These are phyloP conservation scores for Lichtheimia hyalospora DNA, from an alignment of 371 early-diverging fungal genomes.

Conservation along the genomic window DNA sequence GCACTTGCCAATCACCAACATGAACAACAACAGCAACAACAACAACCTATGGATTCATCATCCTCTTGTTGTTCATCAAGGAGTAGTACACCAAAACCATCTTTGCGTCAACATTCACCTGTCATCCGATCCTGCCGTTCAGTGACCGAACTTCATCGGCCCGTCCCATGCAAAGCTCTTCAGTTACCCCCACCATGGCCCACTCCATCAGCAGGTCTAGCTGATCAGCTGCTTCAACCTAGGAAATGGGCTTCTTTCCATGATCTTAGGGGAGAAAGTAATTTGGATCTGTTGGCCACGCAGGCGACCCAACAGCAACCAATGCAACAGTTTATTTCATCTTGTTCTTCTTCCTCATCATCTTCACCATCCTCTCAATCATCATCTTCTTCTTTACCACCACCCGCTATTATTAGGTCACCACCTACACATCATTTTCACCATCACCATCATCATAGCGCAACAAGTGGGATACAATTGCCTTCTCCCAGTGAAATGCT, in stretches of 20 bases:
- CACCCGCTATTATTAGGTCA: background rate
- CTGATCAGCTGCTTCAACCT: slow-evolving; percentile 4
- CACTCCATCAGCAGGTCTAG: background rate
- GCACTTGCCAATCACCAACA: background rate
- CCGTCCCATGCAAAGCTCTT: slow-evolving; percentile 4
- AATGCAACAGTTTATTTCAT: background rate
- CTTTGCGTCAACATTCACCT: background rate
- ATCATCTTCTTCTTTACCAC: background rate
- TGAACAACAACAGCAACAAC: slow-evolving; percentile 1
- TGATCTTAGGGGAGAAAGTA: slow-evolving; percentile 13
- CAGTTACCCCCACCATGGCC: slow-evolving; percentile 8
- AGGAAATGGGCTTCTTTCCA: slow-evolving; percentile 10
- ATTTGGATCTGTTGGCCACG: slow-evolving; percentile 39
- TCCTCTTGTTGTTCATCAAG: background rate
- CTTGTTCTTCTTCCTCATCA: slow-evolving; percentile 17
- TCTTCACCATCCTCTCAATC: slow-evolving; percentile 15
- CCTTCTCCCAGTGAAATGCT: slow-evolving; percentile 21
- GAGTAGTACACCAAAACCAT: background rate
- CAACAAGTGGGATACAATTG: slow-evolving; percentile 2
- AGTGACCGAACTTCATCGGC: slow-evolving; percentile 10
- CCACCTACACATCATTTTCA: background rate
- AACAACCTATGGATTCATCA: slow-evolving; percentile 1
- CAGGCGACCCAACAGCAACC: slow-evolving; percentile 42
- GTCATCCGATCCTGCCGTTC: slow-evolving; percentile 5
- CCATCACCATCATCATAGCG: background rate